Base-by-base conservation (phyloP, 345 rosid species). In the Hibiscus mutabilis region DNA sequence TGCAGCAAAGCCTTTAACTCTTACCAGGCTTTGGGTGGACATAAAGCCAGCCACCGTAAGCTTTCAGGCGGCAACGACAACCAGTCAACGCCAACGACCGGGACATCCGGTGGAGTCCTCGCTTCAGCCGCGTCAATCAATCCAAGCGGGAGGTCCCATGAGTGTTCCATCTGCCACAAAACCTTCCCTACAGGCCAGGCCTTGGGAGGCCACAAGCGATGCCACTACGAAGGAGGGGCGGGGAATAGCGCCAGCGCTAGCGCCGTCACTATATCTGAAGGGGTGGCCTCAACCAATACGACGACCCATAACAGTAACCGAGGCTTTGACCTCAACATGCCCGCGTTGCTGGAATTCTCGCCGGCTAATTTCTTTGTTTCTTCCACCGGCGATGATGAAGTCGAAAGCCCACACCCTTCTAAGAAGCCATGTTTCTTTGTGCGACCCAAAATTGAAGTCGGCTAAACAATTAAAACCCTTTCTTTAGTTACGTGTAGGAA, bases 21-120 rank as follows among this genome's bases (percentile, higher is more conserved):
- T 56, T 90, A 88, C 73, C 98, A 92, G 78, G 98, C 96, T 14
- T 81, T 92, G 27, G 98, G 98, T 16, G 98, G 98, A 10, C 98
- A 92, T 77, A 92, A 92, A 74, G 91, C 98, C 27, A 92, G 96
- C 66, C 98, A 92, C 81, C 84, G 94, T 55, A 92, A 88, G 79
- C 79, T 81, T 73, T 46, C 73, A 53, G 60, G 53, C 57, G 70
- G 69, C n/a, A 78, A 51, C 53, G 82, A 81, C 2, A 83, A 82
- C 58, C 79, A 27, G 66, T 74, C 86, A 33, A 56, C 80, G 11
- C 44, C 83, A 44, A 16, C 76, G 5, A 15, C 46, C 12, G 6
- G 47, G 7, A 60, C 35, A 24, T 76, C 75, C 60, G 81, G 62
- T 73, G 78, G 63, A 47, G 3, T 76, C 60, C 2, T 74, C 59